Percentiles rank a stretch among this genome's conserved stretches.
These are phyloP conservation scores for Tetrahymena borealis DNA, from an alignment of 73 alveolate species.

Conservation along the genomic window DNA sequence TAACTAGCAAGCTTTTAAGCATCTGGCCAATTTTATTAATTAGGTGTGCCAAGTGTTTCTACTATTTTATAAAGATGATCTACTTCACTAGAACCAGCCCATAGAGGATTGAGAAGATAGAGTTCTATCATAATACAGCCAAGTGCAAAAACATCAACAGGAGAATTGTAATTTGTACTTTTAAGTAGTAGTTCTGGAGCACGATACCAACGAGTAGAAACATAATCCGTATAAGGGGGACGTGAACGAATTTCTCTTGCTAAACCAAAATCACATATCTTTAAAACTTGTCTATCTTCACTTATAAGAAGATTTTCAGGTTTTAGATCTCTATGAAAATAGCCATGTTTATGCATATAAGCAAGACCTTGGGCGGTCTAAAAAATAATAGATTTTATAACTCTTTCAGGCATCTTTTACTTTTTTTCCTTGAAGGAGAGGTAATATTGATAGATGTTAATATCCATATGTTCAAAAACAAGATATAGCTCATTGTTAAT, in stretches of 20 bases:
- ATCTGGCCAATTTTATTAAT: constrained; percentile 85
- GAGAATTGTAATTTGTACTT: constrained; percentile 83
- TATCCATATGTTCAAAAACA: constrained; percentile 88
- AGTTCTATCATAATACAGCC: constrained; percentile 98
- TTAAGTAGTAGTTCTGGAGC: constrained; percentile 95
- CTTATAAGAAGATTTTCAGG: constrained; percentile 87
- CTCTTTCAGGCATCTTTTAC: constrained; percentile 64
- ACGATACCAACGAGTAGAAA: constrained; percentile 82
- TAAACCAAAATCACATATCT: constrained; percentile 97
- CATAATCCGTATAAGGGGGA: constrained; percentile 97
- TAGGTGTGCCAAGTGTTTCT: constrained; percentile 56
- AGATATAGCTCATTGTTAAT: constrained; percentile 83
- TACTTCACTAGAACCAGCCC: constrained; percentile 95
- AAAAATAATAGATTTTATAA: constrained; percentile 68
- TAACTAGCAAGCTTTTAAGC: constrained; percentile 83
- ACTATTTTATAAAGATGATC: constrained; percentile 86
- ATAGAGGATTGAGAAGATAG: constrained; percentile 86
- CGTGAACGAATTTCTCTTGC: constrained; percentile 91
- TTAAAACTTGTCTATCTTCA: constrained; percentile 64
- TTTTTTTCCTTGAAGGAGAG: constrained; percentile 12
- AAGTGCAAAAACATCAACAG: constrained; percentile 93
- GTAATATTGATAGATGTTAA: constrained; percentile 79
- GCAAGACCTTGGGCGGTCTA: constrained; percentile 94
- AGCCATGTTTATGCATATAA: constrained; percentile 99
- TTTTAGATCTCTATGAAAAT: constrained; percentile 97